phyloP scores from a whole-genome alignment of 768 basidiomycete species.

The Boletus sp. region DNA sequence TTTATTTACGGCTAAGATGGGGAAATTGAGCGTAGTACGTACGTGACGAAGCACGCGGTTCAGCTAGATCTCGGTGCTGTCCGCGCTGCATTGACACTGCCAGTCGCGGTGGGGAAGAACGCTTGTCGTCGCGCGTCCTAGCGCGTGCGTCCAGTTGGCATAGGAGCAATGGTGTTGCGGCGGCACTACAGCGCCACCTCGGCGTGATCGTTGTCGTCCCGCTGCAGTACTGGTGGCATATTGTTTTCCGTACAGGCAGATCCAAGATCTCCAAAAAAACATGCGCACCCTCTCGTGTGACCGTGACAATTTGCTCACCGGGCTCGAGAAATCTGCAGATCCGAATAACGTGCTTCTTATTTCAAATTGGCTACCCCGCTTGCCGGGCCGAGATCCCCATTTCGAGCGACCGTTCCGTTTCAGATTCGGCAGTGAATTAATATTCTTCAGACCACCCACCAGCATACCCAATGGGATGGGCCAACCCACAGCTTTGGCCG shows the following conservation, averaged over 20 bases:
- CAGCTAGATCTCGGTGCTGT: slow-evolving; percentile 7
- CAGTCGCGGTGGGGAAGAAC: neutral
- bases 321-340: slow-evolving; percentile 30
- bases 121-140: neutral
- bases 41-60: slow-evolving; percentile 21
- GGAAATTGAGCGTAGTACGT: slow-evolving; percentile 22
- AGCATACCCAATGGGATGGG: neutral
- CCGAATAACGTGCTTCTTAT: slow-evolving; percentile 35
- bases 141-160: slow-evolving; percentile 5
- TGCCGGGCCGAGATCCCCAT: slow-evolving; percentile 11
- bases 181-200: neutral
- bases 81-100: neutral
- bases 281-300: slow-evolving; percentile 15
- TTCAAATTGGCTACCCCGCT: slow-evolving; percentile 24
- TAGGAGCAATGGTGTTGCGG: slow-evolving; percentile 1
- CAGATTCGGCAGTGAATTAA: too few relatives aligned
- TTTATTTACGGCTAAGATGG: slow-evolving; percentile 29
- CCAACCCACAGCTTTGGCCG: slow-evolving; percentile 5
- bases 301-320: slow-evolving; percentile 20
- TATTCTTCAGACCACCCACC: neutral
- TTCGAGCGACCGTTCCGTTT: neutral
- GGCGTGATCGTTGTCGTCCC: neutral
- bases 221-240: neutral
- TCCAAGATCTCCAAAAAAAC: slow-evolving; percentile 15
- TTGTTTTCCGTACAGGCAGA: neutral